These are phyloP conservation scores for Cyberlindnera euphorbiiphila DNA, from an alignment of 805 yeast species.

Conservation along the genomic window DNA sequence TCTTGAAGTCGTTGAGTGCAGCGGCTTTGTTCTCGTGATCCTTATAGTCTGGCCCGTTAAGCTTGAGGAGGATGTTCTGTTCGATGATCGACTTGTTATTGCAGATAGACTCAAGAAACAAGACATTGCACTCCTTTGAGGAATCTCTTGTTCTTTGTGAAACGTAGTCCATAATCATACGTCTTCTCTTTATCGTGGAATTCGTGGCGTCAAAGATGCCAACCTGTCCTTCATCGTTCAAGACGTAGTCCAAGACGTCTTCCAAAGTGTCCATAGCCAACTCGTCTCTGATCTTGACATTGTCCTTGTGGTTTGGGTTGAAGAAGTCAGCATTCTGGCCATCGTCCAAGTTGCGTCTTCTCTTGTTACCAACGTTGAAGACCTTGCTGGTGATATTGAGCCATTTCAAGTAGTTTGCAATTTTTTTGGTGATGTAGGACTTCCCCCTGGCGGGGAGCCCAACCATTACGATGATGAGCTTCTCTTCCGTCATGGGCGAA, in stretches of 20 bases:
- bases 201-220: slow-evolving; percentile 53
- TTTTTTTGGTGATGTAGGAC: slow-evolving; percentile 62
- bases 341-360: slow-evolving; percentile 35
- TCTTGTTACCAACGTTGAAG: slow-evolving; percentile 66
- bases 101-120: slow-evolving; percentile 38
- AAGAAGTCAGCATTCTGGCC: slow-evolving; percentile 32
- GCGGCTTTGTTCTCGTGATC: slow-evolving; percentile 16
- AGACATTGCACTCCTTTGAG: slow-evolving; percentile 37
- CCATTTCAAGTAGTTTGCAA: slow-evolving; percentile 61
- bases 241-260: slow-evolving; percentile 31
- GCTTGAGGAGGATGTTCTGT: slow-evolving; percentile 30
- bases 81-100: slow-evolving; percentile 27
- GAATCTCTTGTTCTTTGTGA: slow-evolving; percentile 26
- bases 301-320: slow-evolving; percentile 33
- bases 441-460: slow-evolving; percentile 75
- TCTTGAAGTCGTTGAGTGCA: slow-evolving; percentile 35
- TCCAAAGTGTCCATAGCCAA: slow-evolving; percentile 45
- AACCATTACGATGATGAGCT: slow-evolving; percentile 64
- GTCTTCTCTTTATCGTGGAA: slow-evolving; percentile 41
- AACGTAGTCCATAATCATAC: slow-evolving; percentile 37
- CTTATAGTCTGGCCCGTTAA: slow-evolving; percentile 32
- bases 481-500: slow-evolving; percentile 22
- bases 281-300: slow-evolving; percentile 38
- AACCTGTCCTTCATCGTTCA: slow-evolving; percentile 37
- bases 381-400: slow-evolving; percentile 59